Conservation (phyloP, 805 yeast genomes). For the Candida methanosorbosa region DNA sequence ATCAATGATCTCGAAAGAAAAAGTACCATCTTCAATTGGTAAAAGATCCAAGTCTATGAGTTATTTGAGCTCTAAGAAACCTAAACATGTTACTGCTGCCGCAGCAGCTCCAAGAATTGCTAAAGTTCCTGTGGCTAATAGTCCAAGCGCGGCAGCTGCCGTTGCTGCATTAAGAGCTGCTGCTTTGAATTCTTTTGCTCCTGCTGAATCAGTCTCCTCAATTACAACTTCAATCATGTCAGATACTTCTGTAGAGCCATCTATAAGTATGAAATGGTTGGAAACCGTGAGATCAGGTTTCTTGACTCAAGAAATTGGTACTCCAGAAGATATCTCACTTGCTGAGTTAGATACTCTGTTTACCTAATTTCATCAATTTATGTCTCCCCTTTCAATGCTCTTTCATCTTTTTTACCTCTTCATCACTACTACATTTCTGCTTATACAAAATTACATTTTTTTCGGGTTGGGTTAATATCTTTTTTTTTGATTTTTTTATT, state of each 20-base stretch:
- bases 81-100: constrained; percentile 56
- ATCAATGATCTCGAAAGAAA: constrained; percentile 26
- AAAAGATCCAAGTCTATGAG: constrained; percentile 64
- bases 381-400: not conserved
- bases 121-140: constrained; percentile 45
- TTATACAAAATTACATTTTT: not conserved
- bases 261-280: constrained; percentile 54
- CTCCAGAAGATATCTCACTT: constrained; percentile 71
- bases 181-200: constrained; percentile 42
- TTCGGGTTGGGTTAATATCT: not conserved
- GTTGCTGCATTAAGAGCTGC: constrained; percentile 70
- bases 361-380: constrained; percentile 7
- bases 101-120: constrained; percentile 79
- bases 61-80: constrained; percentile 43
- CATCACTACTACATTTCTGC: not conserved
- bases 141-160: constrained; percentile 62
- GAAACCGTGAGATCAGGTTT: constrained; percentile 71
- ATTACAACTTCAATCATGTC: constrained; percentile 24
- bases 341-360: constrained; percentile 57
- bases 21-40: constrained; percentile 29
- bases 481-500: not conserved
- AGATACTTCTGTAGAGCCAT: constrained; percentile 25
- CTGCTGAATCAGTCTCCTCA: constrained; percentile 28
- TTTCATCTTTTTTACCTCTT: not conserved
- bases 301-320: constrained; percentile 64